phyloP scores from a whole-genome alignment of 169 alveolate genomes.

The Perkinsus marinus region DNA sequence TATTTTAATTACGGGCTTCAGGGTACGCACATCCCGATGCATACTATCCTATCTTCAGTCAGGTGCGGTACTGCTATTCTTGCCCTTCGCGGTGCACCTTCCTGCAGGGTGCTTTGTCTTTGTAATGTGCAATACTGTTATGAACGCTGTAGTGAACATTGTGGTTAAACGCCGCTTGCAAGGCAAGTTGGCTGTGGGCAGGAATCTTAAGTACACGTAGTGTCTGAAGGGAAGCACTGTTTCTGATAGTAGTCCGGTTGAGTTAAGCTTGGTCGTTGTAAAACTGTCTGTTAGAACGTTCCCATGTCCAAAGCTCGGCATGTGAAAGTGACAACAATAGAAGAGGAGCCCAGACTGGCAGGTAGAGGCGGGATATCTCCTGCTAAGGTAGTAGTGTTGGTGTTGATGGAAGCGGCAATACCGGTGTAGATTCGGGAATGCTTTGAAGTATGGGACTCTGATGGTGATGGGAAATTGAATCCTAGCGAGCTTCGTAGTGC shows the following conservation, averaged over 20 bases:
- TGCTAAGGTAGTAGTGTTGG: not conserved
- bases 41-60: no score
- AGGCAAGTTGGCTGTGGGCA: not conserved
- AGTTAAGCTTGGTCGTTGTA: not conserved
- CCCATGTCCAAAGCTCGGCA: not conserved
- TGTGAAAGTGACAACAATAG: not conserved
- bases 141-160: not conserved
- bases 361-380: not conserved
- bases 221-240: not conserved
- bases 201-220: not conserved
- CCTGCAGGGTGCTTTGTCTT: not conserved
- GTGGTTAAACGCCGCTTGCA: not conserved
- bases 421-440: not conserved
- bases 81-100: not conserved
- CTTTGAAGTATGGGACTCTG: not conserved
- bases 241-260: not conserved
- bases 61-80: not conserved
- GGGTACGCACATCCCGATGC: no score
- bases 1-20: not conserved
- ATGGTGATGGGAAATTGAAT: not conserved
- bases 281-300: not conserved
- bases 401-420: no score
- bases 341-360: not conserved
- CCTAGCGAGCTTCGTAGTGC: not conserved
- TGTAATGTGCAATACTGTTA: not conserved